Base-by-base conservation (phyloP, 805 yeast genomes). In the Candida vartiovaarae region DNA sequence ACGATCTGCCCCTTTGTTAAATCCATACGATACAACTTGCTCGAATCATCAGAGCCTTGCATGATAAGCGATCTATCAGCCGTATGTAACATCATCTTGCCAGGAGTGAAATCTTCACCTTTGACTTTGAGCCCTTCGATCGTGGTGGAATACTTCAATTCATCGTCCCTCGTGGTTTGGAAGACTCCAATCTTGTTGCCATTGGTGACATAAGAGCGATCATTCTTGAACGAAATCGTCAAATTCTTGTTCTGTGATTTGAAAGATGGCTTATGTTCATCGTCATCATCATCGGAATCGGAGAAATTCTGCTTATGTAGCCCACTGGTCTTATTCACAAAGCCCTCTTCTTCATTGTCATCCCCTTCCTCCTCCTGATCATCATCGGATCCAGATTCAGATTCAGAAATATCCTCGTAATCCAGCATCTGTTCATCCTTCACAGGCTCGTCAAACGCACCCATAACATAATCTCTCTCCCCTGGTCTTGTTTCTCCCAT, bases 141-240 rank as follows among this genome's bases (percentile, higher is more conserved):
- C 0, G 95, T 76, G 4, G 95, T 78, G 23, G 75, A 65, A 55
- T 75, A 87, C 45, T 78, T 75, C 39, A 88, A 62, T 2, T 62
- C 68, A 34, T 67, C 68, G 34, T 71, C 75, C 11, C 67, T 72
- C 32, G 72, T 74, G 20, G 80, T 74, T 54, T 73, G 82, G 65
- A 88, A 87, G 5, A 89, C 89, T 31, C 96, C 96, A 44, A 89
- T 67, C 50, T 77, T 78, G 59, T 85, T 68, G 11, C 89, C 95
- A 52, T 95, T 77, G 0, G 84, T 80, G 29, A 89, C 90, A 59
- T 75, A 89, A 1, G 95, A 75, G 32, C 93, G 71, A 54, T 85
- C 82, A 52, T 80, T 80, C 43, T 73, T 74, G 48, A 66, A 75
- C 1, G 95, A 90, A 7, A 87, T 80, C 1, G 84, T 80, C 55